These are phyloP conservation scores for Pythium apleroticum DNA, from an alignment of 352 stramenopile genomes.

Conservation along the genomic window DNA sequence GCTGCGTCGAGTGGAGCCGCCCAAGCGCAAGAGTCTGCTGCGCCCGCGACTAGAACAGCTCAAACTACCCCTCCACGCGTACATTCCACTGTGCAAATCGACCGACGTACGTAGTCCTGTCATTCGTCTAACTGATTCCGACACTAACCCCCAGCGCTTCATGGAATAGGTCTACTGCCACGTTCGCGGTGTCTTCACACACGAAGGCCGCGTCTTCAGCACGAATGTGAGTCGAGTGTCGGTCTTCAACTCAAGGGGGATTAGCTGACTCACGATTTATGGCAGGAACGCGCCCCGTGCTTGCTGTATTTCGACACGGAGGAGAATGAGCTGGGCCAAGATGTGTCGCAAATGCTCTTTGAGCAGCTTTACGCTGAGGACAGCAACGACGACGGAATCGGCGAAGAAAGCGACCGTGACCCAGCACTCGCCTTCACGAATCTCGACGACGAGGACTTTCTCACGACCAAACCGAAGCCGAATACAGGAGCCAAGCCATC, in stretches of 20 bases:
- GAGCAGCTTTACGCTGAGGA: constrained; percentile 58
- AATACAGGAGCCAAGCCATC: not conserved
- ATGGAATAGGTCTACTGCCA: constrained; percentile 54
- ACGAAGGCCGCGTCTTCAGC: constrained; percentile 77
- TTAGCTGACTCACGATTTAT: not conserved
- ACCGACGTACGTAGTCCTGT: constrained; percentile 49
- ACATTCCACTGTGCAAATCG: constrained; percentile 80
- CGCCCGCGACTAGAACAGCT: constrained; percentile 50
- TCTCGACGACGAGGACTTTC: constrained; percentile 9
- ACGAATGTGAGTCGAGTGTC: constrained; percentile 51
- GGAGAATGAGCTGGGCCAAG: constrained; percentile 39
- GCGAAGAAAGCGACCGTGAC: constrained; percentile 5
- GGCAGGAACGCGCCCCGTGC: constrained; percentile 70
- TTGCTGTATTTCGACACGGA: constrained; percentile 73
- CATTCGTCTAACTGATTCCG: not conserved
- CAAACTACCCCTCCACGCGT: constrained; percentile 53
- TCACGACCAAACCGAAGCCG: not conserved
- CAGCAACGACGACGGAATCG: constrained; percentile 2
- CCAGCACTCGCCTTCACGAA: constrained; percentile 19
- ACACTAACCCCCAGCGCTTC: not conserved
- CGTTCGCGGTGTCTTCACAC: constrained; percentile 52
- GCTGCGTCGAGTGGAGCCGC: constrained; percentile 60
- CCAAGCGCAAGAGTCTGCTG: constrained; percentile 63
- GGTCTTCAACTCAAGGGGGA: too few species aligned
- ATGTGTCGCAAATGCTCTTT: constrained; percentile 70